Conservation (phyloP, 1,284 basidiomycete species). For the Ustilago trichophora region DNA sequence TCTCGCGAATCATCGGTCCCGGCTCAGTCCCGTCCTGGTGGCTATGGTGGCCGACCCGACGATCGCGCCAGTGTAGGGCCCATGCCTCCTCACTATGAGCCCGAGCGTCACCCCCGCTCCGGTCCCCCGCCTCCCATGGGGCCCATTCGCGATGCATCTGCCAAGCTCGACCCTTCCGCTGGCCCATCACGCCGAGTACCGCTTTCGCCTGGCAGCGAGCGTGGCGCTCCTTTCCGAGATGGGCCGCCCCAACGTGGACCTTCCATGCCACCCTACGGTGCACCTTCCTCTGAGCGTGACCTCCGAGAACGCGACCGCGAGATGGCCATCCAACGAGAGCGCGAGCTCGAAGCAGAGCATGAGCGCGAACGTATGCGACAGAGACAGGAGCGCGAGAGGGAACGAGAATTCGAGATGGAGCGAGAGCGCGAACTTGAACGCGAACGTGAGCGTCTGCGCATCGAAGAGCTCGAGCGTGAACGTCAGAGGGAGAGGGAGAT, state of each 20-base stretch:
- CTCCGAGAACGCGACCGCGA: slow-evolving; percentile 28
- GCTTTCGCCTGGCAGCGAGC: slow-evolving; percentile 31
- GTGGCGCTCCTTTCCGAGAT: slow-evolving; percentile 20
- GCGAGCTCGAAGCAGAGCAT: slow-evolving; percentile 24
- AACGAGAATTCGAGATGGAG: slow-evolving; percentile 22
- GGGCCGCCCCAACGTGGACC: slow-evolving; percentile 20
- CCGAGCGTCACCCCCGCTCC: slow-evolving; percentile 27
- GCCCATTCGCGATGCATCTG: slow-evolving; percentile 4
- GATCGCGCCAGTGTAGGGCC: slow-evolving; percentile 4
- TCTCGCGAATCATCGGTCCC: slow-evolving; percentile 32
- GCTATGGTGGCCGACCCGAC: slow-evolving; percentile 20
- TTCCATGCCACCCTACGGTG: slow-evolving; percentile 29
- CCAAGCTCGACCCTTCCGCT: slow-evolving; percentile 21
- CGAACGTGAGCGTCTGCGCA: slow-evolving; percentile 13
- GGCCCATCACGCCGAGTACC: slow-evolving; percentile 25
- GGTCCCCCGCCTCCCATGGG: slow-evolving; percentile 35
- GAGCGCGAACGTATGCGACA: slow-evolving; percentile 27
- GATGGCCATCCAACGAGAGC: slow-evolving; percentile 20
- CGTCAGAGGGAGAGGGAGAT: slow-evolving; percentile 17
- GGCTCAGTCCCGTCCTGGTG: slow-evolving; percentile 12
- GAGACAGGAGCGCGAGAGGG: slow-evolving; percentile 22
- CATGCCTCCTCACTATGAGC: slow-evolving; percentile 28
- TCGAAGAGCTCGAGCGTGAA: slow-evolving; percentile 34
- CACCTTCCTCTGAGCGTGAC: slow-evolving; percentile 20
- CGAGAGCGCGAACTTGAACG: slow-evolving; percentile 28